These are phyloP conservation scores for Castanopsis chinensis DNA, from an alignment of 306 rosid species.

Conservation along the genomic window DNA sequence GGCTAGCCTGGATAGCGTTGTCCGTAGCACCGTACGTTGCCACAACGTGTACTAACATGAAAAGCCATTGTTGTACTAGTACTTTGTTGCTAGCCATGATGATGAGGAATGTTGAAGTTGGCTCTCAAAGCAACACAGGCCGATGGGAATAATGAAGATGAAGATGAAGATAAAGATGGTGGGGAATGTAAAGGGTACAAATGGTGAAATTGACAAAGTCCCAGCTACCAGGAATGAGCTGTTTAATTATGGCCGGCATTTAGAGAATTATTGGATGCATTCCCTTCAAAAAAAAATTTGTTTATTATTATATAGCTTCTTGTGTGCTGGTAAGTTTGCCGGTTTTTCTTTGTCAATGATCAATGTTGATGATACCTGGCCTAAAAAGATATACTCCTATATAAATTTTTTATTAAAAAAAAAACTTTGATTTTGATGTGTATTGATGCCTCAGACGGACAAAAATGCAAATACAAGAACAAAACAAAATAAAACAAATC, in stretches of 20 bases:
- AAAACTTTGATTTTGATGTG: background rate
- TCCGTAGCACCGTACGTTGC: conserved; percentile 12
- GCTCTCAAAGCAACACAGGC: background rate
- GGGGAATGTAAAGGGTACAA: background rate
- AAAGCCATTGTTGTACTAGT: conserved; percentile 2
- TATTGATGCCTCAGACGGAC: conserved; percentile 13
- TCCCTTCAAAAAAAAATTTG: conserved; percentile 2
- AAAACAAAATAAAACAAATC: too few species aligned
- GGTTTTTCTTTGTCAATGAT: conserved; percentile 32
- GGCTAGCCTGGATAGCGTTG: background rate
- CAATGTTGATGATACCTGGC: too few species aligned
- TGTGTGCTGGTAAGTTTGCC: conserved; percentile 27
- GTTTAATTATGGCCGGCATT: conserved; percentile 65
- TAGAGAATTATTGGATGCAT: background rate
- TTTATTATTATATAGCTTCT: conserved; percentile 10
- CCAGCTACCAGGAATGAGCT: conserved; percentile 44
- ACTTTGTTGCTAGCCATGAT: conserved; percentile 25
- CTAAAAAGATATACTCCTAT: too few species aligned
- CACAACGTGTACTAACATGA: conserved; percentile 6
- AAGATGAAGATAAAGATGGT: conserved; percentile 1
- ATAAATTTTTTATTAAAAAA: too few species aligned
- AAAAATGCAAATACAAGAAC: too few species aligned
- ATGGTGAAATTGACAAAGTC: conserved; percentile 48
- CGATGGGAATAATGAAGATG: background rate
- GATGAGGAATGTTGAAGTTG: conserved; percentile 6